phyloP scores from a whole-genome alignment of 768 basidiomycete species.

The Termitomyces sp. region DNA sequence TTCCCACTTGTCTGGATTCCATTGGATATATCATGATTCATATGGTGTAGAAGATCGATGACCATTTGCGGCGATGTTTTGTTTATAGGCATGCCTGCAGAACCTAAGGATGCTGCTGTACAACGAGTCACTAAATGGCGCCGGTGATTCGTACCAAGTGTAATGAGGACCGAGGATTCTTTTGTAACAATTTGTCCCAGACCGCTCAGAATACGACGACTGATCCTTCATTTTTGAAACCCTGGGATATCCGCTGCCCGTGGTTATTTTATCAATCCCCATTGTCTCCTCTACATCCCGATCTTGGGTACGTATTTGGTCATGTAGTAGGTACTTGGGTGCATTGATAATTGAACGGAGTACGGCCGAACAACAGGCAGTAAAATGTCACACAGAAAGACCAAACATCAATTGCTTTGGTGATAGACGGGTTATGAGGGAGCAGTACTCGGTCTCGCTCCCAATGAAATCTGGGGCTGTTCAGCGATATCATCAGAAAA shows the following conservation, averaged over 20 bases:
- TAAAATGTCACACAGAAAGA: conserved; percentile 42
- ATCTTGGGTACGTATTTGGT: conserved; percentile 39
- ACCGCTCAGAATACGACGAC: conserved; percentile 25
- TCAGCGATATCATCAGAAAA: conserved; percentile 30
- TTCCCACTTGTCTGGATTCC: conserved; percentile 21
- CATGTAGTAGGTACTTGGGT: conserved; percentile 30
- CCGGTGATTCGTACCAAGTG: conserved; percentile 14
- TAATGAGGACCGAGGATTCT: conserved; percentile 33
- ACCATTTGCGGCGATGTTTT: conserved; percentile 25
- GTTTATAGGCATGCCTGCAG: conserved; percentile 31
- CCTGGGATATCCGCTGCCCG: conserved; percentile 32
- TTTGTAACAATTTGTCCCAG: conserved; percentile 38
- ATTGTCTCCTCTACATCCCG: conserved; percentile 36
- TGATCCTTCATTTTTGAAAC: conserved; percentile 27
- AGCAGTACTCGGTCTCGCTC: conserved; percentile 7
- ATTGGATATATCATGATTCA: no score
- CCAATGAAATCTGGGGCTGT: conserved; percentile 15
- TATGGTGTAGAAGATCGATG: neutral
- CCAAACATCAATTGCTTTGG: conserved; percentile 47
- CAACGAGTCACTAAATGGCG: neutral
- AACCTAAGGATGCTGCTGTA: conserved; percentile 36
- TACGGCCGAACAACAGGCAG: conserved; percentile 43
- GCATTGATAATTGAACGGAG: conserved; percentile 30
- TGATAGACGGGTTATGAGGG: conserved; percentile 34
- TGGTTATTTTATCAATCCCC: conserved; percentile 32